Evolutionary conservation across 1,139 yeast species (phyloP).

Genomic region (Candida tunisiensis): DNA sequence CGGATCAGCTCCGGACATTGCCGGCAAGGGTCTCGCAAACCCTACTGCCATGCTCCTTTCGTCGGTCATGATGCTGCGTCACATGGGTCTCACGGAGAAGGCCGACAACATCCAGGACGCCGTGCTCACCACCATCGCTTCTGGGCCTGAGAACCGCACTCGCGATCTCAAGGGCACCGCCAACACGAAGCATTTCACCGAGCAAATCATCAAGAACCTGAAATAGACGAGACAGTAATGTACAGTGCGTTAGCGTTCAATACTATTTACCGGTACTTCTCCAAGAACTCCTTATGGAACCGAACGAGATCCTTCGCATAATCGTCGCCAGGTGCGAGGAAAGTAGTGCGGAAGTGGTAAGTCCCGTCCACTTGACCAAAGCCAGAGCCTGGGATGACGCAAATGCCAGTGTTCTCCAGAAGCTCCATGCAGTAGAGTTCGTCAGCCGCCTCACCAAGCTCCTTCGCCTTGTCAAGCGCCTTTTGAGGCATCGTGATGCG

Average conservation of each 20-base stretch:
- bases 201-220: conserved; percentile 51
- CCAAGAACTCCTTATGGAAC: conserved; percentile 61
- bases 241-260: no score
- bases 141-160: conserved; percentile 88
- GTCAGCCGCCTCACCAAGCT: conserved; percentile 42
- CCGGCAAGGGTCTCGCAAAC: conserved; percentile 96
- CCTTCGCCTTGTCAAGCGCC: conserved; percentile 45
- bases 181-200: conserved; percentile 74
- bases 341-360: conserved; percentile 86
- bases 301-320: conserved; percentile 74
- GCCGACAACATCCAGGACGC: conserved; percentile 82
- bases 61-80: conserved; percentile 98
- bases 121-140: conserved; percentile 82
- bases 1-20: conserved; percentile 98
- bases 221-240: no score
- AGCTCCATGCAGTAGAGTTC: conserved; percentile 76
- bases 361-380: conserved; percentile 87
- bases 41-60: conserved; percentile 95
- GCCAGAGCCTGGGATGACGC: conserved; percentile 95
- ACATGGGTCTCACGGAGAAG: conserved; percentile 71
- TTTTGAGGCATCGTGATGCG: conserved; percentile 42
- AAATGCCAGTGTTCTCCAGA: conserved; percentile 82
- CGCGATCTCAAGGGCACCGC: conserved; percentile 94
- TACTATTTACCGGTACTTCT: conserved; percentile 26
- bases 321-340: conserved; percentile 84